Percentiles rank a stretch among this genome's conserved stretches.
Evolutionary conservation across 345 rosid species (phyloP).

Genomic region (Dovyalis caffra): DNA sequence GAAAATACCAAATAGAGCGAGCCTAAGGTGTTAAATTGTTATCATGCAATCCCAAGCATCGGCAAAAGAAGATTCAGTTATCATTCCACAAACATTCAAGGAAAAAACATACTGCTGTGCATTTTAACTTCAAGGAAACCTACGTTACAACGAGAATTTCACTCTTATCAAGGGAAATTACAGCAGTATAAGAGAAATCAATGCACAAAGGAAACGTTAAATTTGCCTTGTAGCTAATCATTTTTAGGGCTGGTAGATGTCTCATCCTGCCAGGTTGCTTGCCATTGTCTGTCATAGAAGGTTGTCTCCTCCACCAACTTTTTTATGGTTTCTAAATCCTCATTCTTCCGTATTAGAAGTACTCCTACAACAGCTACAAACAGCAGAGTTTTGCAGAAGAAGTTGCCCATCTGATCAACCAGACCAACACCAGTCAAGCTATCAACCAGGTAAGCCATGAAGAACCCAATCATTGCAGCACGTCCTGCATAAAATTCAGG

Average conservation of each 20-base stretch:
- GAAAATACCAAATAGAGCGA: no score
- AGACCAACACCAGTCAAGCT: constrained; percentile 93
- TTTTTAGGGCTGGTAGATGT: constrained; percentile 18
- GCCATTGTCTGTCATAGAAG: constrained; percentile 95
- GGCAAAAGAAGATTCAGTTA: neutral
- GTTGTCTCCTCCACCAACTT: constrained; percentile 78
- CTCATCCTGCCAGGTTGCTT: constrained; percentile 85
- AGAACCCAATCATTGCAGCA: constrained; percentile 97
- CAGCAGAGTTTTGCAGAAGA: constrained; percentile 91
- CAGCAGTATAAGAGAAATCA: neutral
- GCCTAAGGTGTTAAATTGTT: no score
- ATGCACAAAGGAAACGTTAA: neutral
- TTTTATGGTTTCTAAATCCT: constrained; percentile 69
- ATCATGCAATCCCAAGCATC: neutral
- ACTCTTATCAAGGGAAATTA: neutral
- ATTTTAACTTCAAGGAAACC: neutral
- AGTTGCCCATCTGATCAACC: constrained; percentile 95
- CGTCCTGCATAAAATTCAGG: constrained; percentile 52
- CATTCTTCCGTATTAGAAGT: constrained; percentile 76
- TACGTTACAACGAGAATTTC: neutral
- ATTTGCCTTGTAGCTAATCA: constrained; percentile 20
- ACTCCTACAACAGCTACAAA: constrained; percentile 81
- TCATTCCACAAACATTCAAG: neutral
- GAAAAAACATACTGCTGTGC: neutral
- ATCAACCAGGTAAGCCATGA: constrained; percentile 96